Base-by-base conservation (phyloP, 306 rosid genomes). In the Coriaria nepalensis region DNA sequence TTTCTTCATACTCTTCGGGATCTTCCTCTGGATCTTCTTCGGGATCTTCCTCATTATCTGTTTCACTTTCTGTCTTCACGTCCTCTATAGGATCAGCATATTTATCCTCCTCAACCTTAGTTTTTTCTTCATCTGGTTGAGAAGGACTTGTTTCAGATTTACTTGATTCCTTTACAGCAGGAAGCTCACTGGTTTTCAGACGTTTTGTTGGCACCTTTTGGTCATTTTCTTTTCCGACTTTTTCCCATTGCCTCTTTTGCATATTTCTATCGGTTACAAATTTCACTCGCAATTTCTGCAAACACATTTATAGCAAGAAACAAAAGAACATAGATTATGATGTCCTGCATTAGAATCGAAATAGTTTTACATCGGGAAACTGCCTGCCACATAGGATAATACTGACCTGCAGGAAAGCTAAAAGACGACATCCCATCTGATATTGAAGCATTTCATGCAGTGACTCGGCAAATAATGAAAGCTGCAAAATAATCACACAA, bases 371-470 rank as follows among this genome's bases (percentile, higher is more conserved):
- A 52, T 53, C 20, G 29, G 49, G 12, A 35, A 47, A 36, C 12
- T 7, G 54, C 33, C 50, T 9, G 14, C 33, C 38, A 54, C 35
- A 13, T 50, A 45, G 37, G 52, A n/a, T 12, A 40, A 44, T 8
- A 72, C 87, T 43, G 63, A 82, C 98, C 98, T 85, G 94, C 48
- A 92, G 83, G 75, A 92, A 85, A 60, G 82, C 50, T 54, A 92
- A 71, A 60, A 92, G 70, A 42, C 75, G 77, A 68, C 67, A 58
- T 46, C 98, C 98, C 96, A 92, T 82, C 76, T 79, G 94, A 76
- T 71, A 86, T 70, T 92, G 98, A 72, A 92, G 83, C 98, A 85
- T 92, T 80, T 92, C 98, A 79, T 76, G 66, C 29, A 85, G 69
- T n/a, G 95, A 67, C 65, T 92, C 98, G 4, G 94, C 93, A 74